Conservation (phyloP, 305 asterid species). For the Fraxinus angustifolia region DNA sequence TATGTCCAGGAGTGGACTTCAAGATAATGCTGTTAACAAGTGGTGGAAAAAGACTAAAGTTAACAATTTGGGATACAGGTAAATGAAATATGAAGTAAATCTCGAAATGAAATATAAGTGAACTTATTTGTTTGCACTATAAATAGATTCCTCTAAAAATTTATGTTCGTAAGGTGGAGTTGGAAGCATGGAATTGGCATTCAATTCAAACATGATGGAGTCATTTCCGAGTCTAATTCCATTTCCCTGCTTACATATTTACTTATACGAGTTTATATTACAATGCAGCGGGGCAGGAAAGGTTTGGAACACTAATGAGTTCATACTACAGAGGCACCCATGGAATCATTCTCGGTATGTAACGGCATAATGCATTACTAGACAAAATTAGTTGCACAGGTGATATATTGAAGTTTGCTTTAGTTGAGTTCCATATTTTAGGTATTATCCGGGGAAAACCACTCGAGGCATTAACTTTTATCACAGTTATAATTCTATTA, state of each 20-base stretch:
- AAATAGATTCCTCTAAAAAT: neutral
- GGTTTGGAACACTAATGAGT: conserved; percentile 68
- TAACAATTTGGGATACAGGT: conserved; percentile 93
- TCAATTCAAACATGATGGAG: neutral
- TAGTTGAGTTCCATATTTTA: neutral
- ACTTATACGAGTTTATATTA: neutral
- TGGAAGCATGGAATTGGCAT: neutral
- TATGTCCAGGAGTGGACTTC: conserved; percentile 77
- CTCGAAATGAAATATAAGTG: neutral
- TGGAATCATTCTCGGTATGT: conserved; percentile 76
- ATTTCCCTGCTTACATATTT: neutral
- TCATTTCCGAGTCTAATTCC: neutral
- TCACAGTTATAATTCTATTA: neutral
- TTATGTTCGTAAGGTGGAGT: neutral
- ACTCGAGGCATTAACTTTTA: neutral
- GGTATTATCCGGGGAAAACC: neutral
- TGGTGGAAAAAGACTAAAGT: conserved; percentile 69
- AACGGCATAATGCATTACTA: neutral
- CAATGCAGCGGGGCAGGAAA: conserved; percentile 85
- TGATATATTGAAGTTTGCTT: neutral
- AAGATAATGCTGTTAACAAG: conserved; percentile 69
- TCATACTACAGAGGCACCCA: conserved; percentile 97
- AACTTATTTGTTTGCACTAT: neutral
- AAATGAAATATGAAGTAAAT: neutral
- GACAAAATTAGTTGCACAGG: neutral